Percentiles rank a stretch among this genome's conserved stretches.
These are phyloP conservation scores for Cucumis hystrix DNA, from an alignment of 306 rosid genomes.

Conservation along the genomic window DNA sequence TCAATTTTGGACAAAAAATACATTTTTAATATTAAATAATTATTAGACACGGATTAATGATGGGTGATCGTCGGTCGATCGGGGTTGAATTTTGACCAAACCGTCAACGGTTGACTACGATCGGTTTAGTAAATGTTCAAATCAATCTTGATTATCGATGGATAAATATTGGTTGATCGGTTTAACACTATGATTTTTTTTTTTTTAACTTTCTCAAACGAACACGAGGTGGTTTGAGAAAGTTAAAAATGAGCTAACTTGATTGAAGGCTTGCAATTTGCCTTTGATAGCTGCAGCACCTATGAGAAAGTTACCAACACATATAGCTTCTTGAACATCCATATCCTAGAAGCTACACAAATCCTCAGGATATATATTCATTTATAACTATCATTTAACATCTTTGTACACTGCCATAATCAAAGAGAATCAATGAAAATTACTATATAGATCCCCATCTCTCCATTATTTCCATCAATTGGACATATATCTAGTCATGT, in stretches of 20 bases:
- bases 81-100: no score
- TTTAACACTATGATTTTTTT: no score
- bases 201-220: neutral
- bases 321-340: neutral
- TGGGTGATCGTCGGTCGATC: no score
- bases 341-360: neutral
- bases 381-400: neutral
- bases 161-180: no score
- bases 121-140: no score
- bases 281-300: conserved; percentile 85
- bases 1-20: no score
- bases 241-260: conserved; percentile 47
- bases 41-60: no score
- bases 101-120: no score
- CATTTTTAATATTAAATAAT: no score
- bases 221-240: neutral
- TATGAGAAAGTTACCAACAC: conserved; percentile 34
- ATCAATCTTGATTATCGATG: no score
- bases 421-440: neutral
- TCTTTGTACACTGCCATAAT: neutral
- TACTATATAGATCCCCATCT: neutral
- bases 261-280: conserved; percentile 76
- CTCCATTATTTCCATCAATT: neutral
- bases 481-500: neutral
- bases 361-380: neutral